These are phyloP conservation scores for Mycosphaerella arachidis DNA, from an alignment of 2,329 filamentous ascomycete species.

Conservation along the genomic window DNA sequence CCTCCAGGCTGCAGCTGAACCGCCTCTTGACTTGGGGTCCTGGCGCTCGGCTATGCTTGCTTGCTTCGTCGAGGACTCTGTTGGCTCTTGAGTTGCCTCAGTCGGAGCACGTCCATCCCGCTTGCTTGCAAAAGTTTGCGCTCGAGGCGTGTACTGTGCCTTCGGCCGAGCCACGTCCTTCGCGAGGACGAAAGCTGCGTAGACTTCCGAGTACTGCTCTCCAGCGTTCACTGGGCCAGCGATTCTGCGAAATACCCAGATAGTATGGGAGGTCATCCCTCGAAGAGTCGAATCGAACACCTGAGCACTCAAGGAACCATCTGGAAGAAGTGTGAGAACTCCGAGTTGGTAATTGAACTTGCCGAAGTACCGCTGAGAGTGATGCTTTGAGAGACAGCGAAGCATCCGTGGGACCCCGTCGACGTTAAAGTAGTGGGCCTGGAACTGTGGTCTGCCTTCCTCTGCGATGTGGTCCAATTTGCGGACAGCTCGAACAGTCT, in stretches of 20 bases:
- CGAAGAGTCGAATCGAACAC: neutral
- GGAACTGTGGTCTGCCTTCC: neutral
- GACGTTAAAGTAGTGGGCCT: neutral
- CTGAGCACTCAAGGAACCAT: neutral
- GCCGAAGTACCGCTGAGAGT: neutral
- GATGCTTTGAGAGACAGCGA: neutral
- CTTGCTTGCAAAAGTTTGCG: neutral
- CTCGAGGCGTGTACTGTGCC: neutral
- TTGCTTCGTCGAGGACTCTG: neutral
- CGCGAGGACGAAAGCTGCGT: neutral
- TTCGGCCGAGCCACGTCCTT: neutral
- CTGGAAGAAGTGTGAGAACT: neutral
- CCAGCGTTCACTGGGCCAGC: neutral
- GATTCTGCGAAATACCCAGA: slow-evolving; percentile 1
- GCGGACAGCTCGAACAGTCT: neutral
- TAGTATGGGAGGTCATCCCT: neutral
- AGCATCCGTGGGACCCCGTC: neutral
- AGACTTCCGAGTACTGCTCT: neutral
- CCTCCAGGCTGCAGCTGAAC: neutral
- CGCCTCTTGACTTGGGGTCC: neutral
- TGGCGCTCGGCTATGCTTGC: neutral
- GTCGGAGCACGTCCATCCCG: neutral
- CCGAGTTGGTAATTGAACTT: neutral
- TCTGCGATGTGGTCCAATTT: neutral
- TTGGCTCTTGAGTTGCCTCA: neutral